Percentiles rank a stretch among this genome's conserved stretches.
Conservation (phyloP, 805 yeast species). For the Monosporozyma servazzii region DNA sequence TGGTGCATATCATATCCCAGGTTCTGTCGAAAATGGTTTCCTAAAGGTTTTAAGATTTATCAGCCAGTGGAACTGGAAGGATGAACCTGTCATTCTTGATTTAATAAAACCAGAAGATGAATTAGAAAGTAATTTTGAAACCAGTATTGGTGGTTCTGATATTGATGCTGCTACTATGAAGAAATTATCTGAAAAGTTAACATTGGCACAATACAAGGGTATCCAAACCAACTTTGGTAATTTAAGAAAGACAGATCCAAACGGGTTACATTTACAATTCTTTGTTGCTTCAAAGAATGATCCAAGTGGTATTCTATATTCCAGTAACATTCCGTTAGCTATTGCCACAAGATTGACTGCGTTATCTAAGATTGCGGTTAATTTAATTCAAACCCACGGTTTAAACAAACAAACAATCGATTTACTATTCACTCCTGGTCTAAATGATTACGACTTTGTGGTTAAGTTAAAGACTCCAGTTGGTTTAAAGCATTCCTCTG, state of each 20-base stretch:
- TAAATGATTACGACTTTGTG: slow-evolving; percentile 76
- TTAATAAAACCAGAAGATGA: slow-evolving; percentile 43
- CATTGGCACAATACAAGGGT: slow-evolving; percentile 50
- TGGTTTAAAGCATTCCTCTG: slow-evolving; percentile 40
- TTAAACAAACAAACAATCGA: slow-evolving; percentile 36
- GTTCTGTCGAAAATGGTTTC: slow-evolving; percentile 73
- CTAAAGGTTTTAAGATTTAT: slow-evolving; percentile 61
- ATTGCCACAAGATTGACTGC: slow-evolving; percentile 85
- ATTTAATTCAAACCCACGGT: slow-evolving; percentile 42
- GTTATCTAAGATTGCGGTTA: slow-evolving; percentile 65
- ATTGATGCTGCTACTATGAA: slow-evolving; percentile 30
- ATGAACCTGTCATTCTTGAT: slow-evolving; percentile 74
- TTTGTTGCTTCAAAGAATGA: slow-evolving; percentile 80
- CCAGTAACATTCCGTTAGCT: slow-evolving; percentile 55
- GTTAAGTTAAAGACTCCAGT: slow-evolving; percentile 45
- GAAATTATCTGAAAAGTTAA: slow-evolving; percentile 50
- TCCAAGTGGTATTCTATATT: slow-evolving; percentile 80
- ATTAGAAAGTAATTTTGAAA: slow-evolving; percentile 26
- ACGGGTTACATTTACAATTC: slow-evolving; percentile 66
- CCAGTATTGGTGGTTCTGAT: slow-evolving; percentile 25
- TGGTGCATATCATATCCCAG: slow-evolving; percentile 75
- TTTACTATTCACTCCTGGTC: slow-evolving; percentile 68
- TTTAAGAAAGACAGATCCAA: slow-evolving; percentile 71
- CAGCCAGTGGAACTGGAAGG: slow-evolving; percentile 90
- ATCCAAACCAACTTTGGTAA: slow-evolving; percentile 57